A percentile compares a stretch with the other conserved stretches of the same genome.
These are phyloP conservation scores for Cymbidium sinense DNA, from an alignment of 106 monocot genomes.

Conservation along the genomic window DNA sequence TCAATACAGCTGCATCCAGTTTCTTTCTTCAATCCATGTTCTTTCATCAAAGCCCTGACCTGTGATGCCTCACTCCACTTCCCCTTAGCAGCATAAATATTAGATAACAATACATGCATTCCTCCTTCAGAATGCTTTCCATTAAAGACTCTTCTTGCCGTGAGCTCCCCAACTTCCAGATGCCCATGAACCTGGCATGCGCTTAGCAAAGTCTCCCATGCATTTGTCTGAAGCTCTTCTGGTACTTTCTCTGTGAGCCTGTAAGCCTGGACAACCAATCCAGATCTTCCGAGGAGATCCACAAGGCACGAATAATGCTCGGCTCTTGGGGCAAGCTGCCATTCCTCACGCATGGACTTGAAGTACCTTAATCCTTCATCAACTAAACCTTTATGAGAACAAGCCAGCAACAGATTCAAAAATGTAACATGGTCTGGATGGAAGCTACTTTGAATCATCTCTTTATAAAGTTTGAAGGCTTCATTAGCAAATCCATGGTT, in stretches of 20 bases:
- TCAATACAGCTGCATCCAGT: slow-evolving; percentile 60
- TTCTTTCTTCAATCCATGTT: slow-evolving; percentile 41
- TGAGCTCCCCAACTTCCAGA: slow-evolving; percentile 41
- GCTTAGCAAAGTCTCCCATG: slow-evolving; percentile 69
- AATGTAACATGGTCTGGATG: slow-evolving; percentile 44
- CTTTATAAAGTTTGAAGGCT: slow-evolving; percentile 24
- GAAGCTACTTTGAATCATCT: slow-evolving; percentile 31
- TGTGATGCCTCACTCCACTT: slow-evolving; percentile 43
- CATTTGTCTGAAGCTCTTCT: slow-evolving; percentile 26
- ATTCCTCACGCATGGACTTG: slow-evolving; percentile 43
- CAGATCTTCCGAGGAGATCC: slow-evolving; percentile 59
- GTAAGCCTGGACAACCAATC: slow-evolving; percentile 32
- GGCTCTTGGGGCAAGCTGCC: slow-evolving; percentile 33
- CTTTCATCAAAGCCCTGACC: slow-evolving; percentile 35
- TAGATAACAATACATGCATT: slow-evolving; percentile 42
- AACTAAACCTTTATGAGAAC: slow-evolving; percentile 48
- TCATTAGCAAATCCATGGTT: slow-evolving; percentile 36
- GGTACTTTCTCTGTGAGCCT: slow-evolving; percentile 33
- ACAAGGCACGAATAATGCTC: slow-evolving; percentile 59
- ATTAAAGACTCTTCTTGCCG: slow-evolving; percentile 34
- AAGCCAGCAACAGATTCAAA: slow-evolving; percentile 35
- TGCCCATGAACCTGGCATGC: slow-evolving; percentile 43
- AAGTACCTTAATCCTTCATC: slow-evolving; percentile 40
- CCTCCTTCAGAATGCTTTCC: slow-evolving; percentile 36
- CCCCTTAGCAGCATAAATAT: slow-evolving; percentile 53